phyloP scores from a whole-genome alignment of 495 filamentous ascomycete species.

The Aspergillus sclerotiicarbonarius region DNA sequence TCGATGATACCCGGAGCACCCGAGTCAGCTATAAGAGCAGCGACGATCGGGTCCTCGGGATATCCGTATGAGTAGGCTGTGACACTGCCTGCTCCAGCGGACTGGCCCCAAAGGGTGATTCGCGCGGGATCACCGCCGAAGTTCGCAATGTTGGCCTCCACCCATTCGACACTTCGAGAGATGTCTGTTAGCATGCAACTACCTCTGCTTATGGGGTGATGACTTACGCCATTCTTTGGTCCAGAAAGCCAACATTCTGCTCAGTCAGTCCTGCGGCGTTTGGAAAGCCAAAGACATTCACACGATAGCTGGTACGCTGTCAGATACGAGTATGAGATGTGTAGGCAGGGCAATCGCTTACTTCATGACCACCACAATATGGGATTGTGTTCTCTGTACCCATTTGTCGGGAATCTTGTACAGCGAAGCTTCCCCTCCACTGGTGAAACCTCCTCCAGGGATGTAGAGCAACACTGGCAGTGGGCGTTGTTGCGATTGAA shows the following conservation, averaged over 20 bases:
- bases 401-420: conserved; percentile 28
- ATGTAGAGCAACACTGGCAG: conserved; percentile 23
- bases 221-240: conserved; percentile 23
- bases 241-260: conserved; percentile 33
- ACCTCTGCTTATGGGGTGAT: background rate
- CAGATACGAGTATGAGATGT: background rate
- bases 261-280: conserved; percentile 22
- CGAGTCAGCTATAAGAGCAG: conserved; percentile 17
- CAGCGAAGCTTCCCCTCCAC: conserved; percentile 35
- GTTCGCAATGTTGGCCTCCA: conserved; percentile 29
- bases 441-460: conserved; percentile 27
- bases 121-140: conserved; percentile 38
- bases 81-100: conserved; percentile 30
- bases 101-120: conserved; percentile 38
- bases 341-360: conserved; percentile 1
- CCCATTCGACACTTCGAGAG: conserved; percentile 40
- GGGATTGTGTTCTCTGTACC: conserved; percentile 21
- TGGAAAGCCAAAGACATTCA: conserved; percentile 39
- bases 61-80: conserved; percentile 30
- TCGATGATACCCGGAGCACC: conserved; percentile 9
- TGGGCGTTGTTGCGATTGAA: background rate
- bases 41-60: conserved; percentile 11
- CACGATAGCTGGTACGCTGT: conserved; percentile 25
- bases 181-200: background rate
- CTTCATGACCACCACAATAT: conserved; percentile 33